Evolutionary conservation across 805 yeast genomes (phyloP).

Genomic region (Candida khao-thaluensis): DNA sequence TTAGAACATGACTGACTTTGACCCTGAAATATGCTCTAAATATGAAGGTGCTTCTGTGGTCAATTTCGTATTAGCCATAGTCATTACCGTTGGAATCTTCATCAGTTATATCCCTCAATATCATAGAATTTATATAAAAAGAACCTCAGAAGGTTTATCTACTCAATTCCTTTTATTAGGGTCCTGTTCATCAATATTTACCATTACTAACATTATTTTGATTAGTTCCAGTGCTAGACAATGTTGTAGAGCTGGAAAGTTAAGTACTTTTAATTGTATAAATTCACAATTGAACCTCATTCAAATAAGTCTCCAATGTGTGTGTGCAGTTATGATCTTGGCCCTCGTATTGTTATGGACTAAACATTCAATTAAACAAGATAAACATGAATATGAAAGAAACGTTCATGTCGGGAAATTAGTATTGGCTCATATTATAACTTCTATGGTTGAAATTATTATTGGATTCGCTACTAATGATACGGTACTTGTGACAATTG

Average conservation of each 20-base stretch:
- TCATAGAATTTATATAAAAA: slow-evolving; percentile 51
- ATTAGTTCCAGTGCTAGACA: slow-evolving; percentile 58
- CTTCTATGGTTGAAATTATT: slow-evolving; percentile 33
- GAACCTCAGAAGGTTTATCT: slow-evolving; percentile 75
- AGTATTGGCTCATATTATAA: slow-evolving; percentile 37
- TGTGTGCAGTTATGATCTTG: slow-evolving; percentile 57
- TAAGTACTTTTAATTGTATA: slow-evolving; percentile 57
- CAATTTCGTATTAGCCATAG: slow-evolving; percentile 49
- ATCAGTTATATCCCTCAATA: slow-evolving; percentile 78
- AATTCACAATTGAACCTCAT: slow-evolving; percentile 64
- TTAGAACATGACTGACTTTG: too few relatives aligned
- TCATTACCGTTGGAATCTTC: slow-evolving; percentile 65
- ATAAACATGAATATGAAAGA: slow-evolving; percentile 41
- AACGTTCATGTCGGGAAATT: slow-evolving; percentile 42
- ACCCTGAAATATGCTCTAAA: slow-evolving; percentile 32
- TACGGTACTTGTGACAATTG: slow-evolving; percentile 35
- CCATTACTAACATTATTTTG: slow-evolving; percentile 63
- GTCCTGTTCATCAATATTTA: slow-evolving; percentile 63
- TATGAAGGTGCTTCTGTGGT: slow-evolving; percentile 50
- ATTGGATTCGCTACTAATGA: slow-evolving; percentile 29
- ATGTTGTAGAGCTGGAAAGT: slow-evolving; percentile 52
- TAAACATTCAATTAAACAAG: slow-evolving; percentile 44
- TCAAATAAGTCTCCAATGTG: slow-evolving; percentile 64
- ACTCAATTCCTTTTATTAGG: slow-evolving; percentile 72
- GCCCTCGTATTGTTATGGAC: slow-evolving; percentile 54